Conservation (phyloP, 805 yeast genomes). For the Crinitomyces ghanaensis region DNA sequence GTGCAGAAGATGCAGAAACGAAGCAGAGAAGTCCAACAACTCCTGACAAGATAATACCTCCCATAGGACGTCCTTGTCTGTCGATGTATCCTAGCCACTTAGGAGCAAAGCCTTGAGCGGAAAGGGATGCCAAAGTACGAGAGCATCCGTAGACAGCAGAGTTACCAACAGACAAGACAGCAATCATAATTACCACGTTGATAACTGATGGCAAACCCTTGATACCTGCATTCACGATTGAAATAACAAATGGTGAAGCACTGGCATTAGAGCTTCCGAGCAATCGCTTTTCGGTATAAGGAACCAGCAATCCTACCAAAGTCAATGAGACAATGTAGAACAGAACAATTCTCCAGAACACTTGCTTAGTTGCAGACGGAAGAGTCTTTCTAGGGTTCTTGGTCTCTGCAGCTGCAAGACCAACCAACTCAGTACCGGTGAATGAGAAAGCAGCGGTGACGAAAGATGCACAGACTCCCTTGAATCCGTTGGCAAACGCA, state of each 20-base stretch:
- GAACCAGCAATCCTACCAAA: slow-evolving; percentile 56
- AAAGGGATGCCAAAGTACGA: slow-evolving; percentile 55
- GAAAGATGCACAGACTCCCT: slow-evolving; percentile 54
- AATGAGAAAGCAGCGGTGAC: slow-evolving; percentile 68
- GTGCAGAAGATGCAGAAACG: slow-evolving; percentile 45
- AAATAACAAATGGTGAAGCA: slow-evolving; percentile 67
- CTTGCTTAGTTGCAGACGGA: slow-evolving; percentile 67
- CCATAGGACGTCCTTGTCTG: slow-evolving; percentile 65
- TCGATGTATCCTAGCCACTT: slow-evolving; percentile 55
- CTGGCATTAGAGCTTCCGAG: slow-evolving; percentile 43
- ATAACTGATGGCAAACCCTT: slow-evolving; percentile 55
- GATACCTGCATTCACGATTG: slow-evolving; percentile 56
- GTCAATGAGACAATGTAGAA: slow-evolving; percentile 51
- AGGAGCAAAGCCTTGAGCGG: slow-evolving; percentile 57
- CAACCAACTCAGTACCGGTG: slow-evolving; percentile 62
- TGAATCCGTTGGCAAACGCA: slow-evolving; percentile 46
- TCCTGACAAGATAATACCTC: slow-evolving; percentile 41
- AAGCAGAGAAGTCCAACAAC: slow-evolving; percentile 47
- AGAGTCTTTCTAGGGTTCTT: slow-evolving; percentile 52
- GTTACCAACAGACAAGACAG: slow-evolving; percentile 65
- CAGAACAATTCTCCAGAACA: slow-evolving; percentile 64
- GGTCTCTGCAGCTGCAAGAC: slow-evolving; percentile 67
- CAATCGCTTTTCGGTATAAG: slow-evolving; percentile 40
- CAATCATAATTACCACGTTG: slow-evolving; percentile 58
- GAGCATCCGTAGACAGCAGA: slow-evolving; percentile 61